Evolutionary conservation across 352 stramenopile species (phyloP).

Genomic region (Phytophthora podocarpi): DNA sequence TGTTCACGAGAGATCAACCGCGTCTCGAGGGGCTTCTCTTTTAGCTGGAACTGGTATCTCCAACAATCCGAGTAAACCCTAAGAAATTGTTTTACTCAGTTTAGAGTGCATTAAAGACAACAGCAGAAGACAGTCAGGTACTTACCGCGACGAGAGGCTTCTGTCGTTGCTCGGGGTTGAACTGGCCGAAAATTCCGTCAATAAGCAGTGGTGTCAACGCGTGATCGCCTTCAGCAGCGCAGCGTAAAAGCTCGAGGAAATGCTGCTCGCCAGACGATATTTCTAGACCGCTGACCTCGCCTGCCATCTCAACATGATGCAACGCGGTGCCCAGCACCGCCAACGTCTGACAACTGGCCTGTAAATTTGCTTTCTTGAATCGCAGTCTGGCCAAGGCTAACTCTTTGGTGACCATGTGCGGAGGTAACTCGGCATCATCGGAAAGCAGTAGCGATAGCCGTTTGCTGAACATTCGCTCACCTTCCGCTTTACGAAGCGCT

Average conservation of each 20-base stretch:
- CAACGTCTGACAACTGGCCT: conserved; percentile 70
- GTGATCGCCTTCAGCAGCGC: conserved; percentile 69
- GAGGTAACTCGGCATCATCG: conserved; percentile 54
- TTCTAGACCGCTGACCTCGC: conserved; percentile 49
- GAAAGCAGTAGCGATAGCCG: conserved; percentile 55
- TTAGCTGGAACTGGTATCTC: conserved; percentile 10
- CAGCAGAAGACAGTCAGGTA: not conserved
- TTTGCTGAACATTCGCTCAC: conserved; percentile 69
- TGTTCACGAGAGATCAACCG: too few species aligned
- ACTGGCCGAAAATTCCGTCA: conserved; percentile 44
- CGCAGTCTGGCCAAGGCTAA: conserved; percentile 59
- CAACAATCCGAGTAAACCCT: conserved; percentile 48
- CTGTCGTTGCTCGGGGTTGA: conserved; percentile 47
- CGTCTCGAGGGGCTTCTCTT: not conserved
- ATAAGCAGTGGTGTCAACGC: conserved; percentile 67
- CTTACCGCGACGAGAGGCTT: conserved; percentile 51
- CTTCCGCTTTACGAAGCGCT: conserved; percentile 67
- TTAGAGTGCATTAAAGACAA: not conserved
- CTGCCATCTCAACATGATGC: conserved; percentile 47
- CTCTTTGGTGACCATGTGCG: conserved; percentile 65
- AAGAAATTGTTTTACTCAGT: not conserved
- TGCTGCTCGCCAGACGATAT: conserved; percentile 59
- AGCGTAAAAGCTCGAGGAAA: conserved; percentile 72
- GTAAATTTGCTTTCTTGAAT: conserved; percentile 58
- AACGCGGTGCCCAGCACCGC: conserved; percentile 53